These are phyloP conservation scores for Beauveria bassiana DNA, from an alignment of 2,329 filamentous ascomycete species.

Conservation along the genomic window DNA sequence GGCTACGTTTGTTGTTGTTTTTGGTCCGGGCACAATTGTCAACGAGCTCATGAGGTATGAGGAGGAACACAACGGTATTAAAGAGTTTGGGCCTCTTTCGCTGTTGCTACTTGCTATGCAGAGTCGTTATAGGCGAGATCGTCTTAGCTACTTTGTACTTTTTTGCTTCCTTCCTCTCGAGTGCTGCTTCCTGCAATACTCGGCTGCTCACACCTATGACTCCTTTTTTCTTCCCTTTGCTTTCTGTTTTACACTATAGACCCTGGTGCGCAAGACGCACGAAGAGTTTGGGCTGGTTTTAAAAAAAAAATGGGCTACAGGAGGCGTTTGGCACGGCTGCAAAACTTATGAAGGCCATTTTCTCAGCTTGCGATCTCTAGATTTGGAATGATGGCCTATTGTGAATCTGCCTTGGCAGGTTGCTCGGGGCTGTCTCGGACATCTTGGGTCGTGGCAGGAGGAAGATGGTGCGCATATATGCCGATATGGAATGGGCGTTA, in stretches of 20 bases:
- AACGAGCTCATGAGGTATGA: conserved; percentile 1
- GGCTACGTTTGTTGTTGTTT: not conserved
- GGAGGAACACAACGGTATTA: not conserved
- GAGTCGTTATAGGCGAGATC: conserved; percentile 9
- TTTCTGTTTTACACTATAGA: not conserved
- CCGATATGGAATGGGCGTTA: not conserved
- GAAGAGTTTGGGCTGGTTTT: not conserved
- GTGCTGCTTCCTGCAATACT: conserved; percentile 11
- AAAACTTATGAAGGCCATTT: not conserved
- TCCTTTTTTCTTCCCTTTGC: conserved; percentile 4
- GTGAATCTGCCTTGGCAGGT: not conserved
- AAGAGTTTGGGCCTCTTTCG: conserved; percentile 8
- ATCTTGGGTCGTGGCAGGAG: not conserved
- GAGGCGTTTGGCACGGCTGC: not conserved
- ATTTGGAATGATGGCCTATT: not conserved
- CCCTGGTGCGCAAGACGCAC: conserved; percentile 1
- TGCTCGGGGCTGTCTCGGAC: too few species aligned
- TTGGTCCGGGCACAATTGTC: not conserved
- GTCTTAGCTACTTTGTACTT: conserved; percentile 14
- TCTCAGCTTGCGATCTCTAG: not conserved
- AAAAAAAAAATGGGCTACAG: not conserved
- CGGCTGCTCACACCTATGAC: conserved; percentile 6
- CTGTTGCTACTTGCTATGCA: conserved; percentile 6
- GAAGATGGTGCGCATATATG: not conserved
- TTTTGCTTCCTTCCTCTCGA: conserved; percentile 15